Percentiles rank a stretch among this genome's conserved stretches.
Conservation (phyloP, 768 basidiomycete species). For the Boletus insuetus region DNA sequence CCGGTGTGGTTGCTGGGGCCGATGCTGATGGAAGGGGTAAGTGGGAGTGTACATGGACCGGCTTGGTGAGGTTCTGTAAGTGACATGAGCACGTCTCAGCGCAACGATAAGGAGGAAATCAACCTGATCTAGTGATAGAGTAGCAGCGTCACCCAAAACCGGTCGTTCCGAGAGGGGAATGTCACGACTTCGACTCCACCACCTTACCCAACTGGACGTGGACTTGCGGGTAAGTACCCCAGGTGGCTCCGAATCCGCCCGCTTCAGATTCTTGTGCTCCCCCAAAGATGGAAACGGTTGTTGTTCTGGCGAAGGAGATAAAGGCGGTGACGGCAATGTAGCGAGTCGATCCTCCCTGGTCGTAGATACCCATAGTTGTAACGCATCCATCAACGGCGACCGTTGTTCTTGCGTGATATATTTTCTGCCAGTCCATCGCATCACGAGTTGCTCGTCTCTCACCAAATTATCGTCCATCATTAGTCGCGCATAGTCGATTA, state of each 20-base stretch:
- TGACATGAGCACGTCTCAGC: not conserved
- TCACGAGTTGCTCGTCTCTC: conserved; percentile 61
- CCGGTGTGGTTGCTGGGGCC: conserved; percentile 47
- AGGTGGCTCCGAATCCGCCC: conserved; percentile 37
- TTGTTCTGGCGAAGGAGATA: conserved; percentile 23
- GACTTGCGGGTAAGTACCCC: conserved; percentile 38
- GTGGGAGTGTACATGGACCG: not conserved
- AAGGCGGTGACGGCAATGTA: conserved; percentile 6
- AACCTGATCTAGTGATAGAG: conserved; percentile 26
- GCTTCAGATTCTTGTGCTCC: conserved; percentile 33
- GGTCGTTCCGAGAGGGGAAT: conserved; percentile 26
- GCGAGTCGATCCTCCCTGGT: conserved; percentile 26
- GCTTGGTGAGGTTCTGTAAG: conserved; percentile 13
- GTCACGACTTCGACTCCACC: conserved; percentile 72
- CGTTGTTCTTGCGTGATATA: conserved; percentile 77
- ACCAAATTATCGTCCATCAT: conserved; percentile 63
- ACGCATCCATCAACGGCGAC: conserved; percentile 72
- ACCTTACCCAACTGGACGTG: conserved; percentile 72
- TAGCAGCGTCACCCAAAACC: conserved; percentile 20
- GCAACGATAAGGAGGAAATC: not conserved
- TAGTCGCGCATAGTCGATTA: conserved; percentile 63
- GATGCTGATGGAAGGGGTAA: conserved; percentile 37
- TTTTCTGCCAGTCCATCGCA: conserved; percentile 69
- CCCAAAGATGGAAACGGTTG: conserved; percentile 20
- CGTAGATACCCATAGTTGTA: conserved; percentile 55